Evolutionary conservation across 83 land plant genomes (phyloP).

Genomic region (Diphasiastrum complanatum): DNA sequence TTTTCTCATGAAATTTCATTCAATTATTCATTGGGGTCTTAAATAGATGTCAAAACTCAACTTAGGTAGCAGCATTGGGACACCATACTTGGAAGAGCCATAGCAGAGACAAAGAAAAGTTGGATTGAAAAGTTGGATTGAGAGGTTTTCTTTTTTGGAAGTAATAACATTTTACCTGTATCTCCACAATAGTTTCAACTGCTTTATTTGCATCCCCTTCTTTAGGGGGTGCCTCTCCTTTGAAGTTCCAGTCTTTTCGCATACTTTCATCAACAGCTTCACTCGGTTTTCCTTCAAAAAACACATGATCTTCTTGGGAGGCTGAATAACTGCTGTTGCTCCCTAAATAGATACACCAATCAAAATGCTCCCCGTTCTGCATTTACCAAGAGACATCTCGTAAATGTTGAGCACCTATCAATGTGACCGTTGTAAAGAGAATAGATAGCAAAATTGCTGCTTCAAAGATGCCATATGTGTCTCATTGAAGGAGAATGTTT

Average conservation of each 20-base stretch:
- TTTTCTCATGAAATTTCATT: too few species aligned
- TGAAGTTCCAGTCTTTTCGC: slow-evolving; percentile 7
- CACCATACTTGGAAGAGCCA: too few species aligned
- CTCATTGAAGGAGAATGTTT: slow-evolving; percentile 4
- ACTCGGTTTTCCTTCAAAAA: slow-evolving; percentile 29
- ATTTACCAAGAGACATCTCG: slow-evolving; percentile 1
- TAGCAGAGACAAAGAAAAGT: too few species aligned
- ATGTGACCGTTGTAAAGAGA: not conserved
- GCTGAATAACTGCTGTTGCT: slow-evolving; percentile 74
- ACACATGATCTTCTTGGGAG: slow-evolving; percentile 58
- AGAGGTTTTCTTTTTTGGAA: too few species aligned
- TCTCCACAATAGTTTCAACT: too few species aligned
- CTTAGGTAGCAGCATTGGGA: too few species aligned
- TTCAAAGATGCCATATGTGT: not conserved
- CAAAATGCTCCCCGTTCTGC: slow-evolving; percentile 71
- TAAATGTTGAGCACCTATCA: not conserved
- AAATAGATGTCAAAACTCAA: too few species aligned
- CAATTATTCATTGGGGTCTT: too few species aligned
- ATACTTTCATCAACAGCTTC: slow-evolving; percentile 10
- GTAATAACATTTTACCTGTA: too few species aligned
- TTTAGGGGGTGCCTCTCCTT: slow-evolving; percentile 9
- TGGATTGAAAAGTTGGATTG: too few species aligned
- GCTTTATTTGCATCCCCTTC: too few species aligned
- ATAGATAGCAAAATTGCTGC: not conserved
- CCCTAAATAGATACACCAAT: slow-evolving; percentile 70